These are phyloP conservation scores for Rhodocollybia butyracea DNA, from an alignment of 768 basidiomycete species.

Conservation along the genomic window DNA sequence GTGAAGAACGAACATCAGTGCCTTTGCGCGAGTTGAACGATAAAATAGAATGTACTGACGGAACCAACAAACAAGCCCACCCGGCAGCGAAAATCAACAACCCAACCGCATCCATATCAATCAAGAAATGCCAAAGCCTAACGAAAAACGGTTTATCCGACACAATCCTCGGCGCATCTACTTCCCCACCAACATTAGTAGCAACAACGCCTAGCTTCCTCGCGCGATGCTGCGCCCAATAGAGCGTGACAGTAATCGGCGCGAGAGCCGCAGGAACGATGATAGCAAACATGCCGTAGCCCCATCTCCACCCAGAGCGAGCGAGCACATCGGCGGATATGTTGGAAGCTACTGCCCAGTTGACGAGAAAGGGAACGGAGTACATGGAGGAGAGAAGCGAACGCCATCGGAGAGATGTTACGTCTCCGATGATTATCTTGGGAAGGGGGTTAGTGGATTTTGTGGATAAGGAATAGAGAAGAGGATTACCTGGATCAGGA, in stretches of 20 bases:
- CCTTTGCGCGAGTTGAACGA: background rate
- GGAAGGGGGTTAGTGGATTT: constrained; percentile 40
- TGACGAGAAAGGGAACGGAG: constrained; percentile 40
- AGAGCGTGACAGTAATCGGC: constrained; percentile 31
- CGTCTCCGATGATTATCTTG: constrained; percentile 39
- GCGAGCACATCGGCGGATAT: constrained; percentile 27
- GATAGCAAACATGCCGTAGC: constrained; percentile 33
- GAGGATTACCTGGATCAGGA: constrained; percentile 34
- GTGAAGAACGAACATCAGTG: background rate
- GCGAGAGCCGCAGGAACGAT: constrained; percentile 30
- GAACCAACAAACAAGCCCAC: constrained; percentile 30
- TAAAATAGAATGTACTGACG: constrained; percentile 22
- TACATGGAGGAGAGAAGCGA: constrained; percentile 36
- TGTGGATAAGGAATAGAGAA: background rate
- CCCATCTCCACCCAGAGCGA: constrained; percentile 42
- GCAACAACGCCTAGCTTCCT: constrained; percentile 23
- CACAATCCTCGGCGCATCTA: constrained; percentile 1
- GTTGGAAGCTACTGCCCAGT: constrained; percentile 39
- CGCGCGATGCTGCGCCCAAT: constrained; percentile 32
- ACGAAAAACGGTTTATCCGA: background rate
- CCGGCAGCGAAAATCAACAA: constrained; percentile 28
- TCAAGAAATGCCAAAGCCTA: constrained; percentile 4
- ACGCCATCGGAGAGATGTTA: constrained; percentile 32
- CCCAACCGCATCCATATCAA: constrained; percentile 29
- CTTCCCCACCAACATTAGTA: background rate